Percentiles rank a stretch among this genome's conserved stretches.
Evolutionary conservation across 2,329 filamentous ascomycete species (phyloP).

Genomic region (Nemania serpens): DNA sequence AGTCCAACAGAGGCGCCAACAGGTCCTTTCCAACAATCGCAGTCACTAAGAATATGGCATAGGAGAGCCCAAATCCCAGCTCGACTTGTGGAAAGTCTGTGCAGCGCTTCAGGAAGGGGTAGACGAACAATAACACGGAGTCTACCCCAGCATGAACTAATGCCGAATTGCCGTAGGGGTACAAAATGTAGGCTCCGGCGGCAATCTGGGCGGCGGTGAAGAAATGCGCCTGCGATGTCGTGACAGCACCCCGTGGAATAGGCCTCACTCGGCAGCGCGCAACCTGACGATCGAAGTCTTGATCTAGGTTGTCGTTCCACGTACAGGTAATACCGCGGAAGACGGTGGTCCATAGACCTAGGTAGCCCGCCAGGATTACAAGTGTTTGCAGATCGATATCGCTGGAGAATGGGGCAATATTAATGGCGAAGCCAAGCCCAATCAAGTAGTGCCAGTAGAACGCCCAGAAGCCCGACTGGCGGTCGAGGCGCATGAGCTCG

Average conservation of each 20-base stretch:
- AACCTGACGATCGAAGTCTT: constrained; percentile 56
- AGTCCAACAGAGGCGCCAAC: constrained; percentile 46
- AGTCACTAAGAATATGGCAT: constrained; percentile 50
- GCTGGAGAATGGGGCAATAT: constrained; percentile 2
- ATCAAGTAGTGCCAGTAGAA: constrained; percentile 55
- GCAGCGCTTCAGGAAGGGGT: constrained; percentile 55
- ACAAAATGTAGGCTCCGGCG: constrained; percentile 35
- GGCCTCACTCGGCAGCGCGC: constrained; percentile 55
- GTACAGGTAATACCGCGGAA: constrained; percentile 56
- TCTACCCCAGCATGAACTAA: constrained; percentile 17
- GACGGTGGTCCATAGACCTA: constrained; percentile 44
- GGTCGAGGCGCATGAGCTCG: constrained; percentile 54
- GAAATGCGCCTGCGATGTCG: constrained; percentile 35
- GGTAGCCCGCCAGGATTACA: background rate
- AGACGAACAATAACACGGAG: constrained; percentile 47
- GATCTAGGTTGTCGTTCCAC: constrained; percentile 61
- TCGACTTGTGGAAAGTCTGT: constrained; percentile 57
- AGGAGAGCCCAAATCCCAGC: constrained; percentile 54
- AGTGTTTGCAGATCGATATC: background rate
- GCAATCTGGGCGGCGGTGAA: constrained; percentile 48
- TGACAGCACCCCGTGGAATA: constrained; percentile 53
- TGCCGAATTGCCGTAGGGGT: constrained; percentile 30
- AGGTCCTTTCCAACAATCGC: constrained; percentile 44
- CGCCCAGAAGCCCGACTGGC: constrained; percentile 55
- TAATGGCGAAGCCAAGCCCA: constrained; percentile 40